Conservation (phyloP, 192 early-diverging fungal species). For the Podila epicladia region DNA sequence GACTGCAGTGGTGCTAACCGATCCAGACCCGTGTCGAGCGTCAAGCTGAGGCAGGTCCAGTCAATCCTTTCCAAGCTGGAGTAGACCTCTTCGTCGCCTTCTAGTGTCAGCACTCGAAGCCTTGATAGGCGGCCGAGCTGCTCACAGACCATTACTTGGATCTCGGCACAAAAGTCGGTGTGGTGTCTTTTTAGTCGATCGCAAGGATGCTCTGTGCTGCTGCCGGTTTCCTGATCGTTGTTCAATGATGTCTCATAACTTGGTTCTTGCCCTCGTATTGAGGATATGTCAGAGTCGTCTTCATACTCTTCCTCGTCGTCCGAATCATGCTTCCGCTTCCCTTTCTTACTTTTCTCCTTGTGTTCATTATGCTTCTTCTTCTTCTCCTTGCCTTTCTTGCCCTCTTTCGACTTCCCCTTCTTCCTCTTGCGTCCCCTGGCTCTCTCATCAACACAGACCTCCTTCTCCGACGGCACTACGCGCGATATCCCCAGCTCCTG, state of each 20-base stretch:
- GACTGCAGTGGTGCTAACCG: neutral
- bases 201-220: neutral
- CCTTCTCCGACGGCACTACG: neutral
- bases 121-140: neutral
- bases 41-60: neutral
- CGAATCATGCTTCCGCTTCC: neutral
- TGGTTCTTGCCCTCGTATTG: neutral
- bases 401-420: neutral
- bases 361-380: neutral
- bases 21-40: neutral
- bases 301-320: neutral
- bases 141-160: neutral
- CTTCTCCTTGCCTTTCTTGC: neutral
- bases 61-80: neutral
- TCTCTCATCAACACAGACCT: neutral
- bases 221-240: neutral
- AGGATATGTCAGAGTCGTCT: neutral
- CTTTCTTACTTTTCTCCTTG: neutral
- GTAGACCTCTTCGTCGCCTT: neutral
- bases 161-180: neutral
- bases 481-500: neutral
- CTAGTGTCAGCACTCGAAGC: neutral
- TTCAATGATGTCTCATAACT: neutral
- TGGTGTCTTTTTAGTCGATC: neutral
- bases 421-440: neutral